A percentile compares a stretch with the other conserved stretches of the same genome.
These are phyloP conservation scores for Fragilariopsis cylindrus DNA, from an alignment of 108 stramenopile species.

Conservation along the genomic window DNA sequence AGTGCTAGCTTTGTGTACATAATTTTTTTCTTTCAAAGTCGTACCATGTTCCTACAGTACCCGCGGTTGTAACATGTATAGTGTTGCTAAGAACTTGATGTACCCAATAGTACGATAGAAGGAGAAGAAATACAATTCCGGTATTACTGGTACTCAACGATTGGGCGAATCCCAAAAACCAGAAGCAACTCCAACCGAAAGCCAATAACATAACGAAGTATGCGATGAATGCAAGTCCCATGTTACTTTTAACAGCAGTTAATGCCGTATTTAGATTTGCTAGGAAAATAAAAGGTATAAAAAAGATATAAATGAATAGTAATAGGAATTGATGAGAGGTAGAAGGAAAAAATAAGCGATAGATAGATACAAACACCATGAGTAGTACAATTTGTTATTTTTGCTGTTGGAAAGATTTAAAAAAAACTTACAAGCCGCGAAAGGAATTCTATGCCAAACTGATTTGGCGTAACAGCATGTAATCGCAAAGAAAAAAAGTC, in stretches of 20 bases:
- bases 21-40: neutral
- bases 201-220: constrained; percentile 46
- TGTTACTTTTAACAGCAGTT: constrained; percentile 64
- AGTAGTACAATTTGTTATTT: neutral
- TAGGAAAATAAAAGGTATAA: neutral
- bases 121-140: constrained; percentile 38
- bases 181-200: constrained; percentile 67
- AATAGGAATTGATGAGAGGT: no score
- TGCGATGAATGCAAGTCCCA: constrained; percentile 53
- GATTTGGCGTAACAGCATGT: constrained; percentile 58
- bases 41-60: constrained; percentile 77
- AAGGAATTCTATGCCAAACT: constrained; percentile 81
- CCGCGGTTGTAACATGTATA: constrained; percentile 78
- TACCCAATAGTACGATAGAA: constrained; percentile 59
- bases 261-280: constrained; percentile 47
- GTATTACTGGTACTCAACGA: constrained; percentile 26
- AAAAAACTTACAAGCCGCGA: constrained; percentile 55
- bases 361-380: no score
- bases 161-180: constrained; percentile 52
- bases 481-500: constrained; percentile 46
- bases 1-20: neutral
- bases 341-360: no score
- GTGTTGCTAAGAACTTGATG: constrained; percentile 66
- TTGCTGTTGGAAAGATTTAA: neutral
- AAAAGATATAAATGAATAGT: no score